These are phyloP conservation scores for Leccinum barrowsii DNA, from an alignment of 768 basidiomycete species.

Conservation along the genomic window DNA sequence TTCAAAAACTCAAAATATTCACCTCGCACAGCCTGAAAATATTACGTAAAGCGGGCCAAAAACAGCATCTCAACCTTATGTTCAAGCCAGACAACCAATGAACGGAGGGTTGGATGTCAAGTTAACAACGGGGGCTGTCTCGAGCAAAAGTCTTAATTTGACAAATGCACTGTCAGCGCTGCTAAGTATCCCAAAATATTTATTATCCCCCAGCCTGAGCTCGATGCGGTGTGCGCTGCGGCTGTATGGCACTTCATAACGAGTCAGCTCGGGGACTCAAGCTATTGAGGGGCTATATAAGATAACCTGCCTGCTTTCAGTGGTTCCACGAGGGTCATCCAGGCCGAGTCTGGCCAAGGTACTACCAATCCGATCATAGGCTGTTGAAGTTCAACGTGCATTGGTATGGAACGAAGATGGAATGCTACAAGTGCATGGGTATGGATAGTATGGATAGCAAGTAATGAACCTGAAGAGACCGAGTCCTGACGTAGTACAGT, in stretches of 20 bases:
- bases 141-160: neutral
- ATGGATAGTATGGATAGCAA: neutral
- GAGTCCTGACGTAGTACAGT: constrained; percentile 5
- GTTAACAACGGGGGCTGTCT: neutral
- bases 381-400: neutral
- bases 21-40: neutral
- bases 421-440: neutral
- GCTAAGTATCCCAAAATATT: neutral
- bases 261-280: neutral
- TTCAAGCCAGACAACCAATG: neutral
- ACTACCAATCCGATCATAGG: constrained; percentile 4
- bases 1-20: neutral
- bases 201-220: neutral
- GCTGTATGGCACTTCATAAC: neutral
- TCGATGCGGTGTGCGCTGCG: neutral
- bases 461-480: constrained; percentile 5
- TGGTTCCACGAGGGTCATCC: neutral
- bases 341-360: neutral
- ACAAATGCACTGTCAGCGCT: neutral
- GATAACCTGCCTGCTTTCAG: constrained; percentile 1
- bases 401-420: neutral
- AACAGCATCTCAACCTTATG: neutral
- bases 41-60: neutral
- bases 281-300: neutral
- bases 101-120: neutral